Conservation (phyloP, 495 filamentous ascomycete species). For the Apiosordaria backusii region DNA sequence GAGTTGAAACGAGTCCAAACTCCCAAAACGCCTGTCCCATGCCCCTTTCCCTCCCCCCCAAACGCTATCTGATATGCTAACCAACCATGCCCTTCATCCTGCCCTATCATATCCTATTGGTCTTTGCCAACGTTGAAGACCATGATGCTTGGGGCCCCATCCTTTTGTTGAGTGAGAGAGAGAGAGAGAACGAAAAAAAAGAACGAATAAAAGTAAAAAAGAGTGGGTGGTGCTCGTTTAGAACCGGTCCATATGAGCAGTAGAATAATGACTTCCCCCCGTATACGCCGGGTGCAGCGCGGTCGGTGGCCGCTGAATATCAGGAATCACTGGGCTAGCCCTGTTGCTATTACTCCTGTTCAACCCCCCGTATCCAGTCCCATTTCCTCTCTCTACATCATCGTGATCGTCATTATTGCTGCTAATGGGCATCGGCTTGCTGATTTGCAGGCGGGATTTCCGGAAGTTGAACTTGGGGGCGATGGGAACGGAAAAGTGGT, state of each 20-base stretch:
- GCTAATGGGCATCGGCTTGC: constrained; percentile 37
- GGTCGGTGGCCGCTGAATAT: constrained; percentile 48
- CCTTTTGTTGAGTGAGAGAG: too few relatives aligned
- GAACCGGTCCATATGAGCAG: constrained; percentile 34
- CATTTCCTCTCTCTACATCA: neutral
- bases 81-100: too few relatives aligned
- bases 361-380: neutral
- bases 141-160: too few relatives aligned
- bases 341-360: constrained; percentile 32
- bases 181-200: neutral
- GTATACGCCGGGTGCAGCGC: constrained; percentile 47
- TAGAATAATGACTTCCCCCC: neutral
- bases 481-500: neutral
- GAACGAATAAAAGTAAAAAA: neutral
- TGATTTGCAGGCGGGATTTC: constrained; percentile 41
- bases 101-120: too few relatives aligned
- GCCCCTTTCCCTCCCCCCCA: too few relatives aligned
- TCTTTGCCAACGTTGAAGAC: too few relatives aligned
- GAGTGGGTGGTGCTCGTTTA: constrained; percentile 10
- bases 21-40: too few relatives aligned
- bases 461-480: constrained; percentile 32
- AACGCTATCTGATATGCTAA: too few relatives aligned
- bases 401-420: constrained; percentile 4
- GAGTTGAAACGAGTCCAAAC: too few relatives aligned
- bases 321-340: constrained; percentile 48